These are phyloP conservation scores for Penicillium nucicola DNA, from an alignment of 495 filamentous ascomycete genomes.

Conservation along the genomic window DNA sequence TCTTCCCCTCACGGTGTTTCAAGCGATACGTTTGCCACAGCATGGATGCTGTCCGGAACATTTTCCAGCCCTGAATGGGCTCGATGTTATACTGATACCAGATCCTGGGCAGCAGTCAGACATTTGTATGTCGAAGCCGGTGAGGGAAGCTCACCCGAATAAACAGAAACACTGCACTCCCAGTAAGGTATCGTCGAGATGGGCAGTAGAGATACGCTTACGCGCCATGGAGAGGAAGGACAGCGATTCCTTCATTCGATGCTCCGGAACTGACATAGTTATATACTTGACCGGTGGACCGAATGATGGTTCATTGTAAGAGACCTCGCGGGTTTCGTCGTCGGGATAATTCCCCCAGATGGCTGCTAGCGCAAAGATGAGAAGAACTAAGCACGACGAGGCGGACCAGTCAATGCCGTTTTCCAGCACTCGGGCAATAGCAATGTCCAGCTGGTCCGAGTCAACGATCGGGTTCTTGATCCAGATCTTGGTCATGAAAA, in stretches of 20 bases:
- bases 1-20: conserved; percentile 21
- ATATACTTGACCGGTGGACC: conserved; percentile 17
- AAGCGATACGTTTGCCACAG: conserved; percentile 37
- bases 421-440: conserved; percentile 23
- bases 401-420: conserved; percentile 32
- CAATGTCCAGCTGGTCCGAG: conserved; percentile 19
- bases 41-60: conserved; percentile 38
- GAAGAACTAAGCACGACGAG: conserved; percentile 30
- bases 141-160: conserved; percentile 25
- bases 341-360: conserved; percentile 35
- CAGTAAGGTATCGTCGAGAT: conserved; percentile 30
- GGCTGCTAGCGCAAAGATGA: conserved; percentile 35
- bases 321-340: conserved; percentile 21
- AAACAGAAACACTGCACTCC: conserved; percentile 37
- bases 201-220: conserved; percentile 30
- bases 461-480: conserved; percentile 31
- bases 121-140: background rate
- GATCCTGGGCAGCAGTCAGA: conserved; percentile 18
- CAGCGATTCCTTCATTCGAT: conserved; percentile 24
- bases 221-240: conserved; percentile 33
- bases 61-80: conserved; percentile 35
- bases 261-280: conserved; percentile 19
- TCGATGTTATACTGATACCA: conserved; percentile 43
- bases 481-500: conserved; percentile 28
- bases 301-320: conserved; percentile 14